Evolutionary conservation across 495 filamentous ascomycete genomes (phyloP).

Genomic region (Amniculicola lignicola): DNA sequence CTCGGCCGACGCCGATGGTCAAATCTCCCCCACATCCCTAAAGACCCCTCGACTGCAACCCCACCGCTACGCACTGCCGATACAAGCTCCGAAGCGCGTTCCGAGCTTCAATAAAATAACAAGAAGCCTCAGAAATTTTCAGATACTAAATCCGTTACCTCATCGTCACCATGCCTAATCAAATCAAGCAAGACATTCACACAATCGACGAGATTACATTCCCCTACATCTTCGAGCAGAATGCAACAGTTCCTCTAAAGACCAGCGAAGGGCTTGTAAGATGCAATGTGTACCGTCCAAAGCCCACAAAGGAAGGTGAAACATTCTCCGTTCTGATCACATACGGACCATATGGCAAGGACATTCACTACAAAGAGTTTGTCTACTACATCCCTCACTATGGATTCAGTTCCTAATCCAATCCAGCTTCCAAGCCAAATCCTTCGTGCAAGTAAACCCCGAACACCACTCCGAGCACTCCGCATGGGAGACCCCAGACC

Average conservation of each 20-base stretch:
- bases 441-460: slow-evolving; percentile 48
- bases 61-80: too few relatives aligned
- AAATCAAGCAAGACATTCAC: slow-evolving; percentile 38
- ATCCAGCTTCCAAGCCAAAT: slow-evolving; percentile 45
- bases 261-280: slow-evolving; percentile 27
- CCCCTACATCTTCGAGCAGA: slow-evolving; percentile 44
- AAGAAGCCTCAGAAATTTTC: too few relatives aligned
- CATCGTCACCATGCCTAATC: slow-evolving; percentile 16
- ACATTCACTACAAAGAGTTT: slow-evolving; percentile 51
- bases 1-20: too few relatives aligned
- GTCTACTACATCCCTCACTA: slow-evolving; percentile 2
- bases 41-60: too few relatives aligned
- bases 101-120: too few relatives aligned
- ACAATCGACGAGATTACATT: slow-evolving; percentile 35
- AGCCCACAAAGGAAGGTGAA: slow-evolving; percentile 13
- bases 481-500: slow-evolving; percentile 64
- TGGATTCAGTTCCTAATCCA: neutral
- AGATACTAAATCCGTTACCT: too few relatives aligned
- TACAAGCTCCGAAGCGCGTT: too few relatives aligned
- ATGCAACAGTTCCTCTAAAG: slow-evolving; percentile 39
- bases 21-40: too few relatives aligned
- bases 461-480: slow-evolving; percentile 50
- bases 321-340: slow-evolving; percentile 53
- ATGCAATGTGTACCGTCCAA: slow-evolving; percentile 39
- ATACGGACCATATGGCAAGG: slow-evolving; percentile 66